These are phyloP conservation scores for Toxoplasma gondii DNA, from an alignment of 169 alveolate genomes.

Conservation along the genomic window DNA sequence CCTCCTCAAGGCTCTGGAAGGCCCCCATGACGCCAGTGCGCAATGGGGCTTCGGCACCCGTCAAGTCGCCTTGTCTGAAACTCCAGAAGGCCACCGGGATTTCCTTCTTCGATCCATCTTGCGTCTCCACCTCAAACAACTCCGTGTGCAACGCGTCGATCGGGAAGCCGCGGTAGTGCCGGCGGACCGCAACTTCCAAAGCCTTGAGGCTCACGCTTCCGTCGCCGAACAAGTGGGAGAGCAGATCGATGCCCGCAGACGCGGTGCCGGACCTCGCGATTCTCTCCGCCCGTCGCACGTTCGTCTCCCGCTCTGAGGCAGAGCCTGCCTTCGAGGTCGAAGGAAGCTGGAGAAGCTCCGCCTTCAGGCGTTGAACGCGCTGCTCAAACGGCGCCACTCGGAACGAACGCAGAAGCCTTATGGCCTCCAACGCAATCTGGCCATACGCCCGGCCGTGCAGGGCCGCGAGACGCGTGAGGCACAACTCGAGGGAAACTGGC, in stretches of 20 bases:
- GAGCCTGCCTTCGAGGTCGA: background rate
- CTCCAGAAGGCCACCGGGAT: conserved; percentile 2
- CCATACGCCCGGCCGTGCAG: conserved; percentile 42
- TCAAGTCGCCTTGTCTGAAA: conserved; percentile 27
- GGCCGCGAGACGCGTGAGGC: background rate
- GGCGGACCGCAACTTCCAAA: conserved; percentile 32
- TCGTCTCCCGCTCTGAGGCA: background rate
- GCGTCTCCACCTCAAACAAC: background rate
- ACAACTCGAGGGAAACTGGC: background rate
- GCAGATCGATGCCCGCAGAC: conserved; percentile 23
- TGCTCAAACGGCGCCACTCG: conserved; percentile 3
- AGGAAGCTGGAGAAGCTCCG: conserved; percentile 2
- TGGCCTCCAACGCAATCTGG: background rate
- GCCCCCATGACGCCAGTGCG: conserved; percentile 13
- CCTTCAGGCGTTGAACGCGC: background rate
- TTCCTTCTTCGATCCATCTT: background rate
- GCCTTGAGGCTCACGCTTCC: conserved; percentile 8
- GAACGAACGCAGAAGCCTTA: conserved; percentile 27
- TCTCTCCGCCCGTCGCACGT: background rate
- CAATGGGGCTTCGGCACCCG: background rate
- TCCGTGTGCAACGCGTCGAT: background rate
- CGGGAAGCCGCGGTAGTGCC: conserved; percentile 22
- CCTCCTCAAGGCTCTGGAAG: background rate
- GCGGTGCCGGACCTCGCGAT: background rate
- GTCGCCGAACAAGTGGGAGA: conserved; percentile 25